Base-by-base conservation (phyloP, 768 basidiomycete species). In the Hygrocybe coccinea region DNA sequence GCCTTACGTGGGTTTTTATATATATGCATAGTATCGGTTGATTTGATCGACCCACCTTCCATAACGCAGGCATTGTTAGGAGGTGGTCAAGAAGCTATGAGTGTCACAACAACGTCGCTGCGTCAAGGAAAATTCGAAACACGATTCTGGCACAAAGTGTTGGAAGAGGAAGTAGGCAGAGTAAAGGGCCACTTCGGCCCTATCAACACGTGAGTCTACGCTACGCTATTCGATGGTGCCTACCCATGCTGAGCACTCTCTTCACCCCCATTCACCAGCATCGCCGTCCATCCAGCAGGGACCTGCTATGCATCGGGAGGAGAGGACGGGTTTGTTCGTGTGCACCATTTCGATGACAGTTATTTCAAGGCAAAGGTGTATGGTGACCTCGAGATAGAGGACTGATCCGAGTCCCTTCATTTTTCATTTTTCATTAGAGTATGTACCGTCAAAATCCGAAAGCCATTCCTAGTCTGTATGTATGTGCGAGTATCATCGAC, bases 61-160 rank as follows among this genome's bases (percentile, higher is more conserved):
- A 21, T 17, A 22, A 25, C 11, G 33, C 50, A 93, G 90, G 80
- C 95, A 41, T 81, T 98, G 33, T 77, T 97, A 21, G 97, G 97
- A 43, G 95, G 97, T 70, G 97, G 97, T 41, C 97, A 98, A 72
- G 95, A 97, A 68, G 97, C 97, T 3, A 95, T 93, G 92, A 85
- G 76, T 64, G 97, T 98, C 50, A 97, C 97, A 12, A 98, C 93
- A 7, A 98, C 95, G 1, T 93, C 92, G 1, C 65, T 84, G 21
- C 84, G 97, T 50, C 91, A 97, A 69, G 97, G 95, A 19, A 97
- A 97, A 72, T 99, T 99, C 69, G 97, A 98, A 74, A 91, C 93
- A 10, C 81, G 94, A 37, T 97, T 99, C 76, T 98, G 94, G 93
- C 95, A 99, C 78, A 92, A 88, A 62, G 79, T 95, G 36, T 89